A percentile compares a stretch with the other conserved stretches of the same genome.
Conservation (phyloP, 306 rosid species). For the Canavalia ensiformis region DNA sequence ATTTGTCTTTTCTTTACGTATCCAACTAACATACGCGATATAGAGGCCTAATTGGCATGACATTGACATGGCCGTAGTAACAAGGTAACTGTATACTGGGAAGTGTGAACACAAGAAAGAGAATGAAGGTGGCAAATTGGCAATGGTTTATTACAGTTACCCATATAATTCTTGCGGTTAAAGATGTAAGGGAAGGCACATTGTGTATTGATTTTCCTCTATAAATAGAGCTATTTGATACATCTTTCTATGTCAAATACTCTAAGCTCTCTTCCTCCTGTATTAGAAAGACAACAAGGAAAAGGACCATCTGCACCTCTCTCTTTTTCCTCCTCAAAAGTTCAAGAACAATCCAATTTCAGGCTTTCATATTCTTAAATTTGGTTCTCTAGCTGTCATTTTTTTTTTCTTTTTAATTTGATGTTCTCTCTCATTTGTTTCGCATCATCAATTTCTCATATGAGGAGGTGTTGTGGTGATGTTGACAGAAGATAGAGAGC, state of each 20-base stretch:
- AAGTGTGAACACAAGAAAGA: not conserved
- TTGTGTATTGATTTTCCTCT: conserved; percentile 37
- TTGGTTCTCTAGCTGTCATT: not conserved
- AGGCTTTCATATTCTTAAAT: not conserved
- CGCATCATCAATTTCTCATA: not conserved
- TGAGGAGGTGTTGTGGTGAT: conserved; percentile 52
- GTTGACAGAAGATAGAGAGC: conserved; percentile 97
- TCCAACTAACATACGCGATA: not conserved
- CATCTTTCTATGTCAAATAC: conserved; percentile 45
- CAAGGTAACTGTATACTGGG: not conserved
- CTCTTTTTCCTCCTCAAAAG: not conserved
- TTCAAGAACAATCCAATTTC: not conserved
- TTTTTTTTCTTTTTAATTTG: not conserved
- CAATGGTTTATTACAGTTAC: not conserved
- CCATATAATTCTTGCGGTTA: conserved; percentile 26
- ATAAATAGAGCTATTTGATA: conserved; percentile 55
- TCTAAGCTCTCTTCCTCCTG: conserved; percentile 38
- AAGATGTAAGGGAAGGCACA: conserved; percentile 3
- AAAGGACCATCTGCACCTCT: not conserved
- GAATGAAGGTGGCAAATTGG: not conserved
- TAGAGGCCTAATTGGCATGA: not conserved
- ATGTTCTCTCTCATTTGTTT: not conserved
- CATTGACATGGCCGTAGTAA: not conserved
- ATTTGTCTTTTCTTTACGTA: not conserved
- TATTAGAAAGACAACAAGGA: not conserved